Evolutionary conservation across 2,329 filamentous ascomycete species (phyloP), one percentile per base, ranked within the genome.

Genomic region (Tolypocladium nubicola): DNA sequence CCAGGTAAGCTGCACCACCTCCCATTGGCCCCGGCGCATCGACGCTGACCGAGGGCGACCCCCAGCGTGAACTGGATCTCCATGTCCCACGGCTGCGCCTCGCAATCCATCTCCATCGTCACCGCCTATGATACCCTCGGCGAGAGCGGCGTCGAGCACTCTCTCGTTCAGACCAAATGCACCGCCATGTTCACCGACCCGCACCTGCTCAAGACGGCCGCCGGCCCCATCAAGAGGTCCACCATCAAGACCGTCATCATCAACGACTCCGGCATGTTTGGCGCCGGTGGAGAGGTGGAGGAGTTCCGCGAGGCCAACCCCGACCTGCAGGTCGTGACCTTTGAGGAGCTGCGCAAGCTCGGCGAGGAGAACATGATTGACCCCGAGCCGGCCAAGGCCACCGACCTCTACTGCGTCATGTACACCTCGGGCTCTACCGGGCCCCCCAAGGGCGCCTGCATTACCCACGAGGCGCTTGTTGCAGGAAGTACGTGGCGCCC

Each of bases 91-190:
- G 81, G 75, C 50, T 77, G 87, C 83, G 76, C 85, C 23, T 92
- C 91, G 19, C 93, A 97, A 73, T 92, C 89, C 50, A 84, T 97
- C 70, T 85, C 89, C 59, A 92, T 97, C 63, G 93, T 97, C 54
- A 97, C 93, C 52, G 91, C 92, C 54, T 97, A 97, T 73, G 92
- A 97, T 72, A 96, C 91, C 37, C 86, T 97, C 50, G 92, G 92
- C 56, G 83, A 90, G 66, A 84, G 86, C 61, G 92, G 91, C 52
- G 82, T 97, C 61, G 85, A 87, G 75, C 91, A 96, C 76, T 95
- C 91, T 3, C 82, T 97, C 62, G 79, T 85, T 26, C 89, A 96
- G 74, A 94, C 90, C 56, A 79, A 85, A 61, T 87, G 90, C 55
- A 85, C 85, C 65, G 86, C 87, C 71, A 93, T 97, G 78, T 96